These are phyloP conservation scores for Clonostachys chloroleuca DNA, from an alignment of 2,329 filamentous ascomycete genomes.

Conservation along the genomic window DNA sequence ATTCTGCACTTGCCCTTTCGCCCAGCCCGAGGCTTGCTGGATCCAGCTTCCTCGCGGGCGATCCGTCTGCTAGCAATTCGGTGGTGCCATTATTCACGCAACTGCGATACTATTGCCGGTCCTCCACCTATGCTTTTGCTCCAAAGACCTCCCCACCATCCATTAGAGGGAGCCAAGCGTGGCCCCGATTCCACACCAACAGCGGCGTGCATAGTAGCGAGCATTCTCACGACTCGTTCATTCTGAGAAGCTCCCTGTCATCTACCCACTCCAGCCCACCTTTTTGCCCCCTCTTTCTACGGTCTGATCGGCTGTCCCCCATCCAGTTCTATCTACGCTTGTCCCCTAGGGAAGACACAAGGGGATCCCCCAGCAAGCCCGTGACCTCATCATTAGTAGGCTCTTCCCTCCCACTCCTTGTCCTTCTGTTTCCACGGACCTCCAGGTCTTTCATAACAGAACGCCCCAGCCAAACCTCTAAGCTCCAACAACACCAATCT, in stretches of 20 bases:
- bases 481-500: too few species aligned
- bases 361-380: not conserved
- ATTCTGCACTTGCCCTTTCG: not conserved
- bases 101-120: not conserved
- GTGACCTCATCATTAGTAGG: slow-evolving; percentile 2
- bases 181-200: too few species aligned
- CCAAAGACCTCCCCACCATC: too few species aligned
- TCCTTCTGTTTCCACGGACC: not conserved
- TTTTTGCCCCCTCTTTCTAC: slow-evolving; percentile 1
- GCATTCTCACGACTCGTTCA: not conserved
- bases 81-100: not conserved
- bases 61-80: too few species aligned
- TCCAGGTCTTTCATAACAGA: not conserved
- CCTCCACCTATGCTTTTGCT: too few species aligned
- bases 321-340: not conserved
- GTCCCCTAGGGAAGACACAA: not conserved
- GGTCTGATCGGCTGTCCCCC: slow-evolving; percentile 1
- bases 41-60: too few species aligned
- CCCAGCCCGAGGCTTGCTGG: not conserved
- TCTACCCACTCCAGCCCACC: not conserved
- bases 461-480: too few species aligned
- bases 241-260: not conserved
- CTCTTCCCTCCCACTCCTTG: not conserved
- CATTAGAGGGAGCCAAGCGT: too few species aligned
- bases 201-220: too few species aligned